Base-by-base conservation (phyloP, 2,329 filamentous ascomycete species). In the Anisogramma anomala region DNA sequence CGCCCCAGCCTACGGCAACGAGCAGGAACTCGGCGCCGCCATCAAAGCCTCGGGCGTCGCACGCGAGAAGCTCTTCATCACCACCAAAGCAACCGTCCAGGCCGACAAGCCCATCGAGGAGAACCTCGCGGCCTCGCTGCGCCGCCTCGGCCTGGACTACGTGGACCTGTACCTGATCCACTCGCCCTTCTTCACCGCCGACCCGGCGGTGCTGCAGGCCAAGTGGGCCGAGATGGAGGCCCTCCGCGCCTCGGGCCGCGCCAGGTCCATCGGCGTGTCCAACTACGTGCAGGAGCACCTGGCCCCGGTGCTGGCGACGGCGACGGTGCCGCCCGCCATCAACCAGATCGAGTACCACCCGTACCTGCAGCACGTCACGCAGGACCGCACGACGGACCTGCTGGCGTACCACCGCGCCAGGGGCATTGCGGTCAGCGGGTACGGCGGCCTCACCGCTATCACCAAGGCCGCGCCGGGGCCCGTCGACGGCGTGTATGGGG, bases 291-390 rank as follows among this genome's bases (percentile, higher is more conserved):
- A 68, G 49, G 52, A 61, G 30, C 59, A 77, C 43, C 55, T 78
- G 7, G 66, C 75, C 52, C 53, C 59, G 3, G 55, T 77, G 31
- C 59, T 77, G 1, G 58, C 68, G 55, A 71, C 73, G 6, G 76
- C 75, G 33, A 70, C 67, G 49, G 57, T 80, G 39, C 54, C 64
- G 1, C 82, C 82, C 1, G 74, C 72, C 3, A 72, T 80, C 42
- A 85, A 86, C 60, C 82, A 87, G 64, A 79, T 86, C 51, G 82
- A 86, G 62, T 76, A 74, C 52, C 79, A 86, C 58, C 80, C 82
- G 0, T 82, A 83, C 54, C 63, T 80, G 31, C 76, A 36, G 34
- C 41, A 42, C 31, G 10, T 40, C 15, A 40, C 38, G 9, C 38
- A 33, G 30, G 38, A 40, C 17, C 15, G 38, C 10, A n/a, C 18